Percentiles rank a stretch among this genome's conserved stretches.
Conservation (phyloP, 2,329 filamentous ascomycete genomes). For the Fusarium goolgardi region DNA sequence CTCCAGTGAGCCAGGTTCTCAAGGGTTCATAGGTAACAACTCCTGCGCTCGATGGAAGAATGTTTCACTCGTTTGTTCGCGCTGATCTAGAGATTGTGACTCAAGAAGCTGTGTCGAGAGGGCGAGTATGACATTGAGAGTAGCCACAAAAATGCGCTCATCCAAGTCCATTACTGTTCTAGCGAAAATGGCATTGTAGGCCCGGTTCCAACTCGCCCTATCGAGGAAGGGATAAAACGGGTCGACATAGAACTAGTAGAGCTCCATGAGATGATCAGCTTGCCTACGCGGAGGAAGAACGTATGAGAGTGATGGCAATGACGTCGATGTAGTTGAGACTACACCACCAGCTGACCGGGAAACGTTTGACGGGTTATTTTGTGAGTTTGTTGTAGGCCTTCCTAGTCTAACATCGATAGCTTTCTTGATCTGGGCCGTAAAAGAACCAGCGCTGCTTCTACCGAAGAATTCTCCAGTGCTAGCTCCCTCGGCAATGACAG, state of each 20-base stretch:
- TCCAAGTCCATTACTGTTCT: constrained; percentile 53
- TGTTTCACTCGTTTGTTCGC: constrained; percentile 54
- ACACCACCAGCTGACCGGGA: not conserved
- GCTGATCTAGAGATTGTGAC: constrained; percentile 53
- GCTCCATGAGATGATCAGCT: constrained; percentile 58
- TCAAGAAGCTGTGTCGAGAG: constrained; percentile 59
- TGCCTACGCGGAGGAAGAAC: constrained; percentile 59
- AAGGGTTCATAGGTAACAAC: constrained; percentile 56
- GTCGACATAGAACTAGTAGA: constrained; percentile 61
- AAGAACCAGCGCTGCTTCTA: constrained; percentile 60
- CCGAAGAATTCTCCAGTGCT: constrained; percentile 59
- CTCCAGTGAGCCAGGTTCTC: constrained; percentile 57
- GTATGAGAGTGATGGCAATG: constrained; percentile 49
- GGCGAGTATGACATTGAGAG: constrained; percentile 60
- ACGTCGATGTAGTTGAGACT: constrained; percentile 4
- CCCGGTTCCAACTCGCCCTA: constrained; percentile 49
- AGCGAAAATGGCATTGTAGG: constrained; percentile 57
- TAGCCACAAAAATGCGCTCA: constrained; percentile 58
- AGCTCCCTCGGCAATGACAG: constrained; percentile 55
- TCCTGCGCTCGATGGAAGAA: constrained; percentile 59
- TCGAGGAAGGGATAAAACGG: constrained; percentile 61
- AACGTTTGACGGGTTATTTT: not conserved
- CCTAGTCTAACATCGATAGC: constrained; percentile 53
- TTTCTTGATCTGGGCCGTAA: constrained; percentile 59
- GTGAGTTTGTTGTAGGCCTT: constrained; percentile 11